Base-by-base conservation (phyloP, 1,284 basidiomycete genomes). In the Meira nashicola region DNA sequence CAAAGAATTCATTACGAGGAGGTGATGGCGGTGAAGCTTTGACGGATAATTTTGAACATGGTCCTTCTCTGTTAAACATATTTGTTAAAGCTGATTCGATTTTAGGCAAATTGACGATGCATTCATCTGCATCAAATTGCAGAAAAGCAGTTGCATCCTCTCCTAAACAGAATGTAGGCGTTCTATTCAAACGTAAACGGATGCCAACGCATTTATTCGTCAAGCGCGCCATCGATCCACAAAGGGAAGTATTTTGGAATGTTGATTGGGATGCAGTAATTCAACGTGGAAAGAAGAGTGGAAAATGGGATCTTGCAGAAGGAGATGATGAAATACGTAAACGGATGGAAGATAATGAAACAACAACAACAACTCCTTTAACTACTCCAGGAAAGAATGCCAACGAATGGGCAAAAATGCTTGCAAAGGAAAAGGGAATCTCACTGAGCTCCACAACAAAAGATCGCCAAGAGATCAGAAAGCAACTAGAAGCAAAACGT, bases 161-260 rank as follows among this genome's bases (percentile, higher is more conserved):
- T 17, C 8, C 17, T 17, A 3, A 9, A 25, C 43, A 44, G 9
- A 33, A 33, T 33, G n/a, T n/a, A n/a, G 28, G 28, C 28, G 17
- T 44, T 4, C 8, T 9, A 17, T 44, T 44, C 43, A 44, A 44
- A 44, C 43, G 43, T 17, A 44, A 44, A 9, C 17, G 23, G 43
- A 17, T 17, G 43, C 17, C 17, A 4, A 4, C 43, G 4, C 17
- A 44, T 25, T 8, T 44, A 8, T 44, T 44, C 9, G 43, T 44
- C 43, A 44, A 44, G 9, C 43, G 43, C 17, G 43, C 43, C 3
- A 44, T 44, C 43, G 43, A 44, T 44, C 43, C 43, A 25, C 17
- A 17, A 17, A 17, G 43, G 43, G 43, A 44, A 44, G 43, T 44
- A 17, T 44, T 44, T 44, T 44, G 43, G 43, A 44, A 44, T 9